These are phyloP conservation scores for Aspergillus fijiensis DNA, from an alignment of 2,329 filamentous ascomycete species.

Conservation along the genomic window DNA sequence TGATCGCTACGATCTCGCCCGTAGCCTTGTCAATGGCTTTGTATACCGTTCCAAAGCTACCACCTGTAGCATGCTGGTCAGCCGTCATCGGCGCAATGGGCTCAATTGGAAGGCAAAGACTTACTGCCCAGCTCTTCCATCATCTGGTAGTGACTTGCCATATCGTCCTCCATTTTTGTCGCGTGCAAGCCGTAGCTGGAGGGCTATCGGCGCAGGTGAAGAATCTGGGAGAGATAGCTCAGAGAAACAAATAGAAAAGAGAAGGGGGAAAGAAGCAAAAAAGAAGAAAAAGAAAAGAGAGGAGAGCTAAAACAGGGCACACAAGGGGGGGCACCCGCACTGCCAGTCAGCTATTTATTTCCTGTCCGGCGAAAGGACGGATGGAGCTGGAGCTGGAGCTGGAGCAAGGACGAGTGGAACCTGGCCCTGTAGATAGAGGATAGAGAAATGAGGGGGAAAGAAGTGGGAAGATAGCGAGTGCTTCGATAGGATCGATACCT, in stretches of 20 bases:
- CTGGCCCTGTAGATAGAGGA: not conserved
- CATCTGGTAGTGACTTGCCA: conserved; percentile 88
- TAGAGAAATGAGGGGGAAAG: not conserved
- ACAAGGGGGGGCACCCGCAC: conserved; percentile 17
- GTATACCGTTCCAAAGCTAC: conserved; percentile 95
- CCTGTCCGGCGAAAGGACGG: conserved; percentile 12
- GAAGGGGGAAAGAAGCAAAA: conserved; percentile 4
- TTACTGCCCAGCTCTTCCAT: conserved; percentile 93
- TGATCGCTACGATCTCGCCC: conserved; percentile 92
- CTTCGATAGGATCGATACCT: conserved; percentile 6
- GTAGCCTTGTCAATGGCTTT: conserved; percentile 90
- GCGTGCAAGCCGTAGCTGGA: not conserved
- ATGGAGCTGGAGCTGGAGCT: conserved; percentile 17
- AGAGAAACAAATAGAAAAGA: conserved; percentile 2
- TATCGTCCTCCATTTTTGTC: conserved; percentile 46
- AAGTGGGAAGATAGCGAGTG: conserved; percentile 6
- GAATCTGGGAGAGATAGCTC: conserved; percentile 9
- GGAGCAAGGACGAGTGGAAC: conserved; percentile 7
- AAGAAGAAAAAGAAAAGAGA: conserved; percentile 12
- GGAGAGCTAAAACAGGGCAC: conserved; percentile 4
- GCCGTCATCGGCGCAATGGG: conserved; percentile 4
- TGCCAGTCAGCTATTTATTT: conserved; percentile 16
- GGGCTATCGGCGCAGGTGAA: conserved; percentile 15
- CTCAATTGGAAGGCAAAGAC: conserved; percentile 38
- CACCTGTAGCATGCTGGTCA: conserved; percentile 57